These are phyloP conservation scores for Podospora bellae-mahoneyi DNA, from an alignment of 495 filamentous ascomycete genomes.

Conservation along the genomic window DNA sequence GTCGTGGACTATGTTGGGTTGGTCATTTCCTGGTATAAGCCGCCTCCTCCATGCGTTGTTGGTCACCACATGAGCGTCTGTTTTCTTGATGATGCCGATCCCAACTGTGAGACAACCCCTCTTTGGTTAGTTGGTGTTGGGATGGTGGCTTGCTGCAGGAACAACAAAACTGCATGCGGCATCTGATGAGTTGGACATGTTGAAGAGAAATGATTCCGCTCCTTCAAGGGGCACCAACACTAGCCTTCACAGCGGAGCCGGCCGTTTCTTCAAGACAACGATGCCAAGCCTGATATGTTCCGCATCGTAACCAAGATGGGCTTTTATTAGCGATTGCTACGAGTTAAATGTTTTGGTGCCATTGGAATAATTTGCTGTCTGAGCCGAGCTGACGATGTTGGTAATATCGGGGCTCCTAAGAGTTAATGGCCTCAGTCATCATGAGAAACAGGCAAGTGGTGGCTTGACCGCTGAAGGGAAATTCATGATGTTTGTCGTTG, in stretches of 20 bases:
- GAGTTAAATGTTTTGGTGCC: neutral
- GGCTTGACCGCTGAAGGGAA: neutral
- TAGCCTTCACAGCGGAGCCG: constrained; percentile 6
- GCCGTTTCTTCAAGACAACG: neutral
- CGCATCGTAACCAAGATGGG: neutral
- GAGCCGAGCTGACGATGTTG: neutral
- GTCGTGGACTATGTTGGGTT: neutral
- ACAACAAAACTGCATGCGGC: neutral
- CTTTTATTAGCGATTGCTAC: neutral
- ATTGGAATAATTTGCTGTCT: neutral
- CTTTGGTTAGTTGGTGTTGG: neutral
- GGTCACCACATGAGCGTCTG: neutral
- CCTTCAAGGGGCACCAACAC: constrained; percentile 18
- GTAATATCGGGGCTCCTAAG: neutral
- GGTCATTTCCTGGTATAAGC: constrained; percentile 5
- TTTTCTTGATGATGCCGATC: neutral
- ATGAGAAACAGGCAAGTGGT: neutral
- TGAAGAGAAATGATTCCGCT: constrained; percentile 4
- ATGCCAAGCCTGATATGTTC: constrained; percentile 15
- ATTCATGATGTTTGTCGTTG: neutral
- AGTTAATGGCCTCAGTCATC: neutral
- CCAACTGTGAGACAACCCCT: constrained; percentile 12
- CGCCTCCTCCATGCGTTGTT: constrained; percentile 1
- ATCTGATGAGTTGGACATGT: constrained; percentile 1
- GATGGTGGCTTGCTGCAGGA: constrained; percentile 8